Evolutionary conservation across 1,139 yeast genomes (phyloP), one percentile per base, ranked within the genome.

Genomic region (Groenewaldozyma auringiensis): DNA sequence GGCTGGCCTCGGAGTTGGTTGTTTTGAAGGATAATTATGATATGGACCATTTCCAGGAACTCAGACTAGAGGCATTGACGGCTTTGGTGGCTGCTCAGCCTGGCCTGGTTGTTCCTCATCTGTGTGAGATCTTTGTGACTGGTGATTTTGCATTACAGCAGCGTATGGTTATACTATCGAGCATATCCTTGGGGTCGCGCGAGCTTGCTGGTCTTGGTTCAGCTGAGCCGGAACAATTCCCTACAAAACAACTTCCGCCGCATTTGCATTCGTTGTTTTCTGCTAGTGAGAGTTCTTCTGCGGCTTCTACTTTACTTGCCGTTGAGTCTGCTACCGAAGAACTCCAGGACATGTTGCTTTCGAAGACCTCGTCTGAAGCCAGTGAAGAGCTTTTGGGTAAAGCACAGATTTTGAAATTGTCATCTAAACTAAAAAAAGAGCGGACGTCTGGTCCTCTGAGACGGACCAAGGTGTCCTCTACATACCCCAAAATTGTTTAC

Each of bases 121-220:
- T 79, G 2, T 64, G 74, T 29, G 57, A 64, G 29, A 58, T 77
- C 37, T 64, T 81, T 25, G 63, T 72, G 2, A 63, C 70, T 0
- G 88, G 86, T 0, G 94, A 83, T 58, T 79, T 78, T 54, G 80
- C 87, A 0, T 64, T 83, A 17, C 82, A 78, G 52, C 81, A 77
- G 50, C 62, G 89, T 40, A 67, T 81, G 58, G 62, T 70, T 46
- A 67, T 81, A 18, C 61, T 83, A 27, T 71, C 83, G 1, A 66
- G 79, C 0, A 58, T 81, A 14, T 76, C 83, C 0, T 62, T 81
- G 35, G 75, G 81, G 2, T 60, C 57, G 2, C 60, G 83, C 45
- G 80, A 78, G 51, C 64, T 80, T 14, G 64, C 76, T 39, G 83
- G 83, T 0, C 62, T 65, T 37, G 61, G 66, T 1, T 81, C 75